Percentiles rank a stretch among this genome's conserved stretches.
phyloP scores from a whole-genome alignment of 257 asterid species.

The Solanum etuberosum region DNA sequence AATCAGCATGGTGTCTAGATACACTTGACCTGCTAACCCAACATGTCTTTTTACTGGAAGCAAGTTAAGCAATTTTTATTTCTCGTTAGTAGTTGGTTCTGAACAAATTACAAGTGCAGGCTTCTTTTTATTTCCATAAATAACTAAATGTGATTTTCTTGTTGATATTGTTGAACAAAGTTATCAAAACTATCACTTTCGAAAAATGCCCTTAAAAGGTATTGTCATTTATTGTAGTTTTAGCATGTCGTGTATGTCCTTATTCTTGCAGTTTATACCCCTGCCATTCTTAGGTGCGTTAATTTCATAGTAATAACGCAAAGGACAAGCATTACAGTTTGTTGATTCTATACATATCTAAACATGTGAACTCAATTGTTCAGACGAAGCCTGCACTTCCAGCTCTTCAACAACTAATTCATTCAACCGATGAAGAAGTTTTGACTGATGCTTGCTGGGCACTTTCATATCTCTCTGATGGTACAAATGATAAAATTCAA shows the following conservation, averaged over 20 bases:
- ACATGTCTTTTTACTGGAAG: neutral
- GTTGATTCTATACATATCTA: neutral
- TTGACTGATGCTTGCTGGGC: slow-evolving; percentile 58
- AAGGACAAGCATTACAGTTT: neutral
- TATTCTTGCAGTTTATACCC: neutral
- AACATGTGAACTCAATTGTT: slow-evolving; percentile 1
- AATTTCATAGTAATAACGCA: neutral
- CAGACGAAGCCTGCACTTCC: slow-evolving; percentile 91
- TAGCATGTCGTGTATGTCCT: neutral
- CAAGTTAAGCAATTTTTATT: neutral
- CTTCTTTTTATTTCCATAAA: neutral
- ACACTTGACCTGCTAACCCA: neutral
- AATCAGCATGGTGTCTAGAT: neutral
- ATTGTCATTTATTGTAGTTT: neutral
- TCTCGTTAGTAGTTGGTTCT: neutral
- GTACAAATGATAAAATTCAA: slow-evolving; percentile 32
- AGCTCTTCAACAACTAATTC: slow-evolving; percentile 1
- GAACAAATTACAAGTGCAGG: neutral
- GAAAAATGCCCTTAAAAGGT: neutral
- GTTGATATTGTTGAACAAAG: neutral
- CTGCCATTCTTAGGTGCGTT: neutral
- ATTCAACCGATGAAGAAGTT: slow-evolving; percentile 2
- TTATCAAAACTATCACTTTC: neutral
- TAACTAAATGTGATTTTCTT: neutral
- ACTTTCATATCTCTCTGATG: slow-evolving; percentile 86